phyloP scores from a whole-genome alignment of 305 asterid genomes.

The Fraxinus greggii region DNA sequence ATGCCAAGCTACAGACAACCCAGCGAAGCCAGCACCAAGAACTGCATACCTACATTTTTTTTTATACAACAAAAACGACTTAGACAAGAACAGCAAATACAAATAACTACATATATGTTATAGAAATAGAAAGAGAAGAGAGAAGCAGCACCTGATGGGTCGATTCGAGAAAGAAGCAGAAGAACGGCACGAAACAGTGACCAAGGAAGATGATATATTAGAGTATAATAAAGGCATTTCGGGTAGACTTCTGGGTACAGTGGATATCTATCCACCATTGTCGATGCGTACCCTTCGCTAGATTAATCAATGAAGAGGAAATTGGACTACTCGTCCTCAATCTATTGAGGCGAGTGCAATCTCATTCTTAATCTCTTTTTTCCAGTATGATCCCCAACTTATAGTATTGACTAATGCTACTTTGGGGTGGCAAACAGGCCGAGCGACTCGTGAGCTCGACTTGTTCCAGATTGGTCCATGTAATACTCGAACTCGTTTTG shows the following conservation, averaged over 20 bases:
- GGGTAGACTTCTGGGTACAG: neutral
- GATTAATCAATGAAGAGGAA: neutral
- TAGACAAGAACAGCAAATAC: neutral
- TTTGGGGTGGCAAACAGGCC: neutral
- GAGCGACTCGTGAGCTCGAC: neutral
- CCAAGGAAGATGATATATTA: neutral
- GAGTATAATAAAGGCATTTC: constrained; percentile 1
- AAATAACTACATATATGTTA: neutral
- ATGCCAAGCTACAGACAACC: constrained; percentile 90
- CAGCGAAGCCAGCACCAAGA: constrained; percentile 99
- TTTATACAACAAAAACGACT: neutral
- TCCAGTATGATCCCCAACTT: neutral
- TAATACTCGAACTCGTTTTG: neutral
- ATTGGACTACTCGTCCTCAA: neutral
- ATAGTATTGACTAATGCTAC: neutral
- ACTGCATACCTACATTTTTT: constrained; percentile 66
- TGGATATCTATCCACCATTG: neutral
- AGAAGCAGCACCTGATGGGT: constrained; percentile 36
- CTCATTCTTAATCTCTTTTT: neutral
- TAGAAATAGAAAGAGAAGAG: neutral
- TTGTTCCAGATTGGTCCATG: neutral
- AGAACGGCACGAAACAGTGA: constrained; percentile 8
- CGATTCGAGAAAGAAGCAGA: constrained; percentile 33
- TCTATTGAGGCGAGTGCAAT: neutral
- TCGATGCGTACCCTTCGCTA: neutral